Evolutionary conservation across 2,329 filamentous ascomycete genomes (phyloP), one percentile per base, ranked within the genome.

Genomic region (Alternaria gaisen): DNA sequence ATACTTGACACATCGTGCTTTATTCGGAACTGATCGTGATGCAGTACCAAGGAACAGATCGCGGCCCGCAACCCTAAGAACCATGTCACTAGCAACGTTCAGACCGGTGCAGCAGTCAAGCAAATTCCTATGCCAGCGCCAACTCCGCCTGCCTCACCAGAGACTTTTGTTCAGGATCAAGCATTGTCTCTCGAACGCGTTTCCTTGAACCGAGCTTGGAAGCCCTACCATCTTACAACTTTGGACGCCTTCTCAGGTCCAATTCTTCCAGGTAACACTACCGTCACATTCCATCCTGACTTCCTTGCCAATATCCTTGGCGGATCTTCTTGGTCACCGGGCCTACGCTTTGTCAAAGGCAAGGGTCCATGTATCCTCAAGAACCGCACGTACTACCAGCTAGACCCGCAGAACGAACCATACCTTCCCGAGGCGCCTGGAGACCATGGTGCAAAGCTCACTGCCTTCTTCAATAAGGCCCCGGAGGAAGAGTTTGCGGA

Each of bases 371-470:
- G 69, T 53, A 58, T 78, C 4, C 60, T 81, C 5, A 72, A 71
- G 5, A 71, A 72, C 36, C 76, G 76, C 26, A 74, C 75, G 3
- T 84, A 81, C 73, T 84, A 80, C 72, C 62, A 80, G 16, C 69
- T 83, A 16, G 76, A 82, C 30, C 56, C 63, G 0, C 50, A 61
- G 0, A 61, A 69, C 36, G 81, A 84, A 53, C 81, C 82, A 1
- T 82, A 79, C 65, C 69, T 81, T 5, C 82, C 82, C 0, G 53
- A 60, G 2, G n/a, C 48, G 0, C 79, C 81, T 3, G 80, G 81
- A 52, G 42, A 72, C 20, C 81, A 83, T 56, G 82, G 82, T 30
- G 82, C 81, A 5, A 83, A 83, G 61, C 68, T 84, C 9, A 81
- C 79, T 1, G 76, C 81, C 0, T 81, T 83, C 73, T 82, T 81